phyloP scores from a whole-genome alignment of 2,329 filamentous ascomycete genomes.

The Diaporthe destruens region DNA sequence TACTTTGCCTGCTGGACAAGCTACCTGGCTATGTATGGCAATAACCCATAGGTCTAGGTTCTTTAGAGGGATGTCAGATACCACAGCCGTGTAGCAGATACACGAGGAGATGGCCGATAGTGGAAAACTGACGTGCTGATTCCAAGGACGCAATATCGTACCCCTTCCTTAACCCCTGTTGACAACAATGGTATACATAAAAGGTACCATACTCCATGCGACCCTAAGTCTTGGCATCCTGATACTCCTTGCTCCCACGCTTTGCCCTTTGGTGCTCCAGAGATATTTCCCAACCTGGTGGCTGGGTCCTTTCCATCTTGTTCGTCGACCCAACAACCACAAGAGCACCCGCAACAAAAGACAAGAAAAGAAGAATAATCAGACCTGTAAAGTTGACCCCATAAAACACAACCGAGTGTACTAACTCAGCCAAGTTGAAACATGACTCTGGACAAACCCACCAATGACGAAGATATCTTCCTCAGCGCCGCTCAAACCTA shows the following conservation, averaged over 20 bases:
- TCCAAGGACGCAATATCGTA: not conserved
- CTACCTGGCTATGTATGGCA: too few relatives aligned
- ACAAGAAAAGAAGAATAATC: not conserved
- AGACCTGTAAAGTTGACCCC: conserved; percentile 5
- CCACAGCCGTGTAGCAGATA: too few relatives aligned
- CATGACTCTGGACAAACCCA: not conserved
- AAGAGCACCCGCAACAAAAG: not conserved
- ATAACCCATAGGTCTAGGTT: too few relatives aligned
- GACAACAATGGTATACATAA: conserved; percentile 14
- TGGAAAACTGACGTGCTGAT: not conserved
- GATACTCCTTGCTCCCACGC: conserved; percentile 30
- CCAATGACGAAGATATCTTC: not conserved
- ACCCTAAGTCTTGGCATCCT: conserved; percentile 26
- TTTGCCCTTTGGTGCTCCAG: conserved; percentile 9
- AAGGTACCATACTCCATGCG: conserved; percentile 21
- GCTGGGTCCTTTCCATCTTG: not conserved
- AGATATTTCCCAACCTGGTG: not conserved
- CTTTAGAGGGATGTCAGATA: too few relatives aligned
- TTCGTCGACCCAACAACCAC: conserved; percentile 8
- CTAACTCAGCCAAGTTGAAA: not conserved
- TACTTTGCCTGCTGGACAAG: too few relatives aligned
- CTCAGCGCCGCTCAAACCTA: conserved; percentile 61
- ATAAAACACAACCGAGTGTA: not conserved
- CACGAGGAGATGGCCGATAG: too few relatives aligned
- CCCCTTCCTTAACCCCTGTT: not conserved